phyloP scores from a whole-genome alignment of 1,284 basidiomycete genomes.

The Ceratobasidium sp. region DNA sequence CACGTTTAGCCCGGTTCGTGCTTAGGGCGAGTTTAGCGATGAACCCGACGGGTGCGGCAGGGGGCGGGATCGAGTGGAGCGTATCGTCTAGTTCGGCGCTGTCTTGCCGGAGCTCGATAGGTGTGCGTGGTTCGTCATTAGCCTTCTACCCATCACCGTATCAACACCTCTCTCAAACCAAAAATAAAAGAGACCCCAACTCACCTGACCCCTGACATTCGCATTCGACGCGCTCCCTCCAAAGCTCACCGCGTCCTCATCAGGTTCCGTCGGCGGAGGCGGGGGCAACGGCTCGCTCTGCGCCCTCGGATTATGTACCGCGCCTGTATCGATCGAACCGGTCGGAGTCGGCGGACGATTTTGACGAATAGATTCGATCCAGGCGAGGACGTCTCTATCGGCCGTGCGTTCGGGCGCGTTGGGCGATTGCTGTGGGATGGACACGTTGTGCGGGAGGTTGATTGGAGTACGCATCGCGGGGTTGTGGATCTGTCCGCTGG shows the following conservation, averaged over 20 bases:
- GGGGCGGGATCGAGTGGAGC: constrained; percentile 70
- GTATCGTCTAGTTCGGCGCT: constrained; percentile 53
- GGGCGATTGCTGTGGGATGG: constrained; percentile 35
- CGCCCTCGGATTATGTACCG: neutral
- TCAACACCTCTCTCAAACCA: neutral
- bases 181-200: neutral
- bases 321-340: constrained; percentile 50
- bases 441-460: constrained; percentile 38
- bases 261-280: constrained; percentile 3
- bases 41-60: constrained; percentile 77
- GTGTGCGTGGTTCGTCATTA: constrained; percentile 13
- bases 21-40: constrained; percentile 77
- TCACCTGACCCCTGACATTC: constrained; percentile 53
- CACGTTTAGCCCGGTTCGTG: constrained; percentile 58
- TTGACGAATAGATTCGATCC: constrained; percentile 67
- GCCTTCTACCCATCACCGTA: neutral
- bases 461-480: constrained; percentile 48
- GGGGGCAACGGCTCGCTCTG: constrained; percentile 18
- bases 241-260: constrained; percentile 32
- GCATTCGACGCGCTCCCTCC: constrained; percentile 49
- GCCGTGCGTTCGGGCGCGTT: constrained; percentile 62
- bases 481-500: constrained; percentile 49
- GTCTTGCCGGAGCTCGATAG: constrained; percentile 28
- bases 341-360: constrained; percentile 57
- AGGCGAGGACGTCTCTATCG: constrained; percentile 76